Base-by-base conservation (phyloP, 768 basidiomycete genomes). In the Xerocomus potaroensis region DNA sequence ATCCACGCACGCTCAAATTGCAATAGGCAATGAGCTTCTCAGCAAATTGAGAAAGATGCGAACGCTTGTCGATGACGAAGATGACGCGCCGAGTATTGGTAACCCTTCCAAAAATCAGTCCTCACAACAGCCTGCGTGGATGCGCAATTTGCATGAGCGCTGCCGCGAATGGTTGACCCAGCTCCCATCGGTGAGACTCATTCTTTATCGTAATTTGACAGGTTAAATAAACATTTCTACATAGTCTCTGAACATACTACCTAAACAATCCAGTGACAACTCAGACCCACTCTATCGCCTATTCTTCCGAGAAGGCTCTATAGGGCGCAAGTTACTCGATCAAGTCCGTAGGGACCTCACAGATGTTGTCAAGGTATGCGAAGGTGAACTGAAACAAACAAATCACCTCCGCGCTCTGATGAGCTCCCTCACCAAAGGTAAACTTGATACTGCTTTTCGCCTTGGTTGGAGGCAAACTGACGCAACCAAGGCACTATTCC, bases 361-460 rank as follows among this genome's bases (percentile, higher is more conserved):
- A 11, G 84, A 91, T 55, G 81, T 97, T 24, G 77, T 85, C 48
- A 80, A 83, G 60, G 89, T 96, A 34, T 93, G 91, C 66, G 76
- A 82, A 57, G 94, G 93, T 41, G 79, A 79, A 53, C 70, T 91
- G 42, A 96, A 96, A 73, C 94, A 96, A 67, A 98, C 95, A 1
- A 99, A 99, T 62, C 91, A 96, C 60, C 72, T 95, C 23, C 84
- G 96, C n/a, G 82, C 80, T 4, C 72, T 99, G 22, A 87, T 98
- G 83, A 89, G 89, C 55, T 77, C 83, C 29, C 70, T 95, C 48
- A 93, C 85, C 11, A 96, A 95, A 76, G 93, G 94, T 85, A 54
- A 39, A 69, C 60, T 11, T n/a, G 21, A 19, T 1, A 21, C 5
- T 15, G 5, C 37, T 15, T 21, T 34, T 5, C 21, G 2, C 32